Evolutionary conservation across 805 yeast species (phyloP).

Genomic region (Cyberlindnera xishuangbannaensis): DNA sequence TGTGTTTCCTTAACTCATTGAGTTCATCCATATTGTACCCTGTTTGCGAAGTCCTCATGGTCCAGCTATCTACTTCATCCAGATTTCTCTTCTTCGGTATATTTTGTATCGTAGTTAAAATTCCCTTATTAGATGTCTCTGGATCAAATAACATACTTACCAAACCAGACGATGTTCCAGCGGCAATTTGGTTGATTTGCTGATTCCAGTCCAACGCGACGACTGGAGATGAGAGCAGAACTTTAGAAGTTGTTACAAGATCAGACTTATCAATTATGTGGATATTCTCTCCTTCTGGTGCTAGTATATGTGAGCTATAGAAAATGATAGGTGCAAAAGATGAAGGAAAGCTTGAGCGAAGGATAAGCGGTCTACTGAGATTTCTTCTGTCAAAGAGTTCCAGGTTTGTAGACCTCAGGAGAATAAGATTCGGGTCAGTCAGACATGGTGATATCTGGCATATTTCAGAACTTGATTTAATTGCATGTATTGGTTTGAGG

Average conservation of each 20-base stretch:
- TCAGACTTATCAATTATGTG: conserved; percentile 21
- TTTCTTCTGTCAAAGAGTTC: conserved; percentile 22
- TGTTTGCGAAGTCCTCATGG: conserved; percentile 5
- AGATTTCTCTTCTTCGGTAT: conserved; percentile 16
- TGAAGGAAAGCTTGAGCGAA: conserved; percentile 9
- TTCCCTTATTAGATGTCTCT: conserved; percentile 17
- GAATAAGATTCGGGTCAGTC: neutral
- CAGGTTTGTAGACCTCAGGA: conserved; percentile 2
- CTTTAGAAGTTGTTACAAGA: conserved; percentile 9
- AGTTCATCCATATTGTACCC: conserved; percentile 20
- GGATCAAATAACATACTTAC: conserved; percentile 18
- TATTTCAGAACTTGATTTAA: neutral
- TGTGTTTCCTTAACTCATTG: conserved; percentile 10
- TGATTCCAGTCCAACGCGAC: conserved; percentile 21
- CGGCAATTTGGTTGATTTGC: conserved; percentile 20
- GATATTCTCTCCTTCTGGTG: neutral
- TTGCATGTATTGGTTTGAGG: neutral
- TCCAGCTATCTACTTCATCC: conserved; percentile 10
- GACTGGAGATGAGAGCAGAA: conserved; percentile 5
- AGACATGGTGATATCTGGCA: neutral
- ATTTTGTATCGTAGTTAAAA: conserved; percentile 15
- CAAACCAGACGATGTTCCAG: conserved; percentile 16
- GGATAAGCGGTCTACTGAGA: conserved; percentile 14
- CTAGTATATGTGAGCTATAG: conserved; percentile 1
- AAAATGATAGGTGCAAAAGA: conserved; percentile 3